phyloP scores from a whole-genome alignment of 208 protist genomes.

The Endotrypanum monterogeii region DNA sequence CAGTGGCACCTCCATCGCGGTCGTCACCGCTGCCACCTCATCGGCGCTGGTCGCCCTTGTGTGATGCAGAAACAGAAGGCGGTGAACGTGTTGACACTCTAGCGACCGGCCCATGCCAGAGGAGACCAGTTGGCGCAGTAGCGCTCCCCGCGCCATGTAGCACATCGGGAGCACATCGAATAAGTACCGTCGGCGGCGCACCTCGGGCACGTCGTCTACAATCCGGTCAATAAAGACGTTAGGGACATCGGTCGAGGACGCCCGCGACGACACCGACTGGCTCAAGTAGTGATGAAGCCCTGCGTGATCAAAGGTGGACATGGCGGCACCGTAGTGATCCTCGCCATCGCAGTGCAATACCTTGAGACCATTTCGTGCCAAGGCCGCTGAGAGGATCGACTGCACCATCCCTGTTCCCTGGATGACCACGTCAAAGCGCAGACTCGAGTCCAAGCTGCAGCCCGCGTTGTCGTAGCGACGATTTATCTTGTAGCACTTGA shows the following conservation, averaged over 20 bases:
- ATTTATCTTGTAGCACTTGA: constrained; percentile 77
- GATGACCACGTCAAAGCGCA: constrained; percentile 82
- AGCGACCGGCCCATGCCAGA: constrained; percentile 61
- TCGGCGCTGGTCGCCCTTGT: background rate
- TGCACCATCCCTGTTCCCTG: constrained; percentile 89
- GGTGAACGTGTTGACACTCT: constrained; percentile 64
- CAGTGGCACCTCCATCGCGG: constrained; percentile 63
- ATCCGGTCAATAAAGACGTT: constrained; percentile 35
- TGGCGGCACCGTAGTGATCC: constrained; percentile 77
- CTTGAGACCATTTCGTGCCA: constrained; percentile 74
- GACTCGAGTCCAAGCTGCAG: constrained; percentile 36
- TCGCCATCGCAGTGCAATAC: constrained; percentile 93
- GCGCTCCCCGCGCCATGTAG: constrained; percentile 61
- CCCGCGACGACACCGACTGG: background rate
- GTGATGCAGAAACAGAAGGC: constrained; percentile 53
- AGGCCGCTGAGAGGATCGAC: constrained; percentile 82
- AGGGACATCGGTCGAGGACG: background rate
- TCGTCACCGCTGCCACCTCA: constrained; percentile 9
- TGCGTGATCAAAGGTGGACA: constrained; percentile 45
- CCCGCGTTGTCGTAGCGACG: constrained; percentile 62
- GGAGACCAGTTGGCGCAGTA: constrained; percentile 40
- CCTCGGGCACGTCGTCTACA: constrained; percentile 23
- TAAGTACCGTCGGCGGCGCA: constrained; percentile 35
- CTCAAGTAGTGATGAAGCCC: constrained; percentile 43
- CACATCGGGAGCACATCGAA: constrained; percentile 73